Conservation (phyloP, 495 filamentous ascomycete species). For the Massariosphaeria phaeospora region DNA sequence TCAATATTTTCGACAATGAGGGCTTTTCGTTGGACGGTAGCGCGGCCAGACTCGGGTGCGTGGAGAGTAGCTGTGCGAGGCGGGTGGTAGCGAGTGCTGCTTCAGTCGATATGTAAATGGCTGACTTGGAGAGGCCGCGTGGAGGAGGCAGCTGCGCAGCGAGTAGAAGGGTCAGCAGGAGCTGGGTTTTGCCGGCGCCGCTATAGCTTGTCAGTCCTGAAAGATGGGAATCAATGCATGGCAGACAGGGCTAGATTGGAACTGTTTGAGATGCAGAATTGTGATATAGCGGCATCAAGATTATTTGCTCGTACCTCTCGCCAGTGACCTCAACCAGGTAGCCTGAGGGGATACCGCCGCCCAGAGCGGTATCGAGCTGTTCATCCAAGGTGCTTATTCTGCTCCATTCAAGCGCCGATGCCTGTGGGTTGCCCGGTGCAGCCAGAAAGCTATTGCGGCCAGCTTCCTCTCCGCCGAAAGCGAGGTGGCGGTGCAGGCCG, state of each 20-base stretch:
- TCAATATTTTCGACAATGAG: constrained; percentile 64
- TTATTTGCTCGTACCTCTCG: constrained; percentile 57
- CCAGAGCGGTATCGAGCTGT: constrained; percentile 65
- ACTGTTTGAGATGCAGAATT: not conserved
- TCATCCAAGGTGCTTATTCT: constrained; percentile 77
- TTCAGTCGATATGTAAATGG: constrained; percentile 95
- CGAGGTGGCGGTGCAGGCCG: constrained; percentile 62
- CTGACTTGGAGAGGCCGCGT: constrained; percentile 60
- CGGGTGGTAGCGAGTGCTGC: constrained; percentile 73
- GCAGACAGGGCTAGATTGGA: constrained; percentile 3
- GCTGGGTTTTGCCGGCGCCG: constrained; percentile 93
- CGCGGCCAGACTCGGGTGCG: constrained; percentile 54
- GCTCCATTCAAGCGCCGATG: constrained; percentile 45
- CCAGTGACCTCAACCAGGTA: constrained; percentile 88
- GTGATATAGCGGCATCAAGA: not conserved
- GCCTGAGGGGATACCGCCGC: constrained; percentile 78
- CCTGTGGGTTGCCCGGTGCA: constrained; percentile 9
- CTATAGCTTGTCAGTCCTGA: constrained; percentile 43
- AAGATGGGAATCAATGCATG: constrained; percentile 11
- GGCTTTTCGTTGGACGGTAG: constrained; percentile 50
- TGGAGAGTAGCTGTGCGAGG: constrained; percentile 68
- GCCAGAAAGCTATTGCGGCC: constrained; percentile 15
- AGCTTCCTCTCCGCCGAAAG: constrained; percentile 40
- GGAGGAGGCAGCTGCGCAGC: constrained; percentile 73
- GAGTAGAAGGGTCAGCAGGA: constrained; percentile 77